phyloP scores from a whole-genome alignment of 441 rosid genomes.

The Lepidium campestre region DNA sequence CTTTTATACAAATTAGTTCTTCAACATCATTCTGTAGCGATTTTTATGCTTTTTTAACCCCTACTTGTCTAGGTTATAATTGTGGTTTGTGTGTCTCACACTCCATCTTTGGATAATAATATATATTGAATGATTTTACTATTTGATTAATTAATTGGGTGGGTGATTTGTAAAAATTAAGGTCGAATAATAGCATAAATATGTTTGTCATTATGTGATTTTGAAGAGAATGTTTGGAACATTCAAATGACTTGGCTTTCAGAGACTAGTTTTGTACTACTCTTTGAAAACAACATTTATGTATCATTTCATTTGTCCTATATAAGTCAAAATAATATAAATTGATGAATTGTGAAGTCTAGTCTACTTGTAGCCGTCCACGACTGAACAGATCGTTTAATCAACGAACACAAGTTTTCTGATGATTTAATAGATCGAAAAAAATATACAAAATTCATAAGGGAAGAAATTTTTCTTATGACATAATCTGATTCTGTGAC shows the following conservation, averaged over 20 bases:
- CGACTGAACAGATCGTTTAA: background rate
- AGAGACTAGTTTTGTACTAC: background rate
- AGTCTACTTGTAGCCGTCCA: background rate
- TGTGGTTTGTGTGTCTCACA: too few relatives aligned
- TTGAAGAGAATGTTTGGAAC: conserved; percentile 24
- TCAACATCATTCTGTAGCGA: too few relatives aligned
- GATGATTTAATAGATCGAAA: background rate
- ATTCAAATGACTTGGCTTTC: background rate
- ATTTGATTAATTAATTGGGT: too few relatives aligned
- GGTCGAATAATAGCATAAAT: background rate
- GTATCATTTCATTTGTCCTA: background rate
- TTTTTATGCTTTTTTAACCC: too few relatives aligned
- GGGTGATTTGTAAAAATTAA: background rate
- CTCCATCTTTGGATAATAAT: too few relatives aligned
- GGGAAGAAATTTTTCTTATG: background rate
- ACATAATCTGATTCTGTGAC: conserved; percentile 20
- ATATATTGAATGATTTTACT: too few relatives aligned
- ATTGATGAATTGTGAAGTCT: background rate
- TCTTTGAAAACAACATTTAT: background rate
- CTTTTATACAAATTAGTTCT: too few relatives aligned
- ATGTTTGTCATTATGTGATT: conserved; percentile 16
- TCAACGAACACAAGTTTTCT: background rate
- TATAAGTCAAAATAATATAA: background rate
- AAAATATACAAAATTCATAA: background rate
- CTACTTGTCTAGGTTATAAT: too few relatives aligned